Percentiles rank a stretch among this genome's conserved stretches.
These are phyloP conservation scores for Hygrophorus russula DNA, from an alignment of 768 basidiomycete species.

Conservation along the genomic window DNA sequence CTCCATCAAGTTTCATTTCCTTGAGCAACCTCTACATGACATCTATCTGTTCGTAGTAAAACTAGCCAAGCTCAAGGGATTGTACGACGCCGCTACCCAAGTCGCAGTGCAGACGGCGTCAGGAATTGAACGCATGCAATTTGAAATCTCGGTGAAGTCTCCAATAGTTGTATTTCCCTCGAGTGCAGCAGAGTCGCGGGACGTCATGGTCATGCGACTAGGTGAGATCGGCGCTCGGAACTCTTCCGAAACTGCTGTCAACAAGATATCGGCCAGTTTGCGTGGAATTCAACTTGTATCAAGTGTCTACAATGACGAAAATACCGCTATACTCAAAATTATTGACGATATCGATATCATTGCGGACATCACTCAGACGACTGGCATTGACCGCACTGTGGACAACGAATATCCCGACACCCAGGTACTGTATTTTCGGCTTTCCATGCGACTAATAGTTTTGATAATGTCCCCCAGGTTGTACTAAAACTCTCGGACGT, in stretches of 20 bases:
- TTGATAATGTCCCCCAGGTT: constrained; percentile 33
- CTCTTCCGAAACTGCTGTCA: constrained; percentile 42
- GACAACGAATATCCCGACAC: constrained; percentile 56
- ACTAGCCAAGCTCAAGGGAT: constrained; percentile 81
- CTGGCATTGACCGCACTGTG: constrained; percentile 37
- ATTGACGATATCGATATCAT: constrained; percentile 81
- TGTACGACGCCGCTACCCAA: constrained; percentile 91
- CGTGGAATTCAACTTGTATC: constrained; percentile 79
- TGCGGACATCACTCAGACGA: constrained; percentile 56
- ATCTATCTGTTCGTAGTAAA: constrained; percentile 76
- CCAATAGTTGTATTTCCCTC: constrained; percentile 88
- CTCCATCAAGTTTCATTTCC: constrained; percentile 80
- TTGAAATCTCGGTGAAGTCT: constrained; percentile 80
- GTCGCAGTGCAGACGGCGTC: constrained; percentile 87
- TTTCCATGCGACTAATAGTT: neutral
- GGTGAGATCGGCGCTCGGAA: constrained; percentile 86
- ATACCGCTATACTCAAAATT: constrained; percentile 60
- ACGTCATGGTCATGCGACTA: constrained; percentile 70
- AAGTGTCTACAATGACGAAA: constrained; percentile 37
- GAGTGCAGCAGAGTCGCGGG: constrained; percentile 44
- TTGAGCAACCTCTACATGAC: constrained; percentile 84
- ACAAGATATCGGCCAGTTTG: constrained; percentile 64
- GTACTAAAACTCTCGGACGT: constrained; percentile 71
- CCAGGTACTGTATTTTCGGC: constrained; percentile 37
- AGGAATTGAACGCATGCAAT: constrained; percentile 92